phyloP scores from a whole-genome alignment of 306 rosid species.

The Abrus pulchellus region DNA sequence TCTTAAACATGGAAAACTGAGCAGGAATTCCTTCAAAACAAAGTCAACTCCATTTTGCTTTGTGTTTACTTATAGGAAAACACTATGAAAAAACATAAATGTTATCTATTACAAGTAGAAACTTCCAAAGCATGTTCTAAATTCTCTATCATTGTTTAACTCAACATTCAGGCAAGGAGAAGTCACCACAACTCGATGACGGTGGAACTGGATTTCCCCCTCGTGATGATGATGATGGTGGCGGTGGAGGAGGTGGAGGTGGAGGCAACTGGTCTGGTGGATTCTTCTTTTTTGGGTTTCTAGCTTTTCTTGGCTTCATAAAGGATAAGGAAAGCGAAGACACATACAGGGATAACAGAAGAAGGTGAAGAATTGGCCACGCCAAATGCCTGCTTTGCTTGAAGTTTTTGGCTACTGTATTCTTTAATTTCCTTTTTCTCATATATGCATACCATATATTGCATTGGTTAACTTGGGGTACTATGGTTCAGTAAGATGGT shows the following conservation, averaged over 20 bases:
- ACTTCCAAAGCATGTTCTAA: slow-evolving; percentile 28
- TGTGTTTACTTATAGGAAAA: slow-evolving; percentile 4
- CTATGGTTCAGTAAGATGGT: slow-evolving; percentile 51
- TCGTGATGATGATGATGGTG: slow-evolving; percentile 87
- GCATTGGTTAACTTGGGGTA: slow-evolving; percentile 42
- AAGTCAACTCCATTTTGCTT: not conserved
- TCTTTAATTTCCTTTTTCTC: slow-evolving; percentile 40
- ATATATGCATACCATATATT: slow-evolving; percentile 25
- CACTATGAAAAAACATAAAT: not conserved
- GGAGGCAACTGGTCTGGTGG: slow-evolving; percentile 99
- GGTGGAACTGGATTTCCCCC: slow-evolving; percentile 91
- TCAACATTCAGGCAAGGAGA: slow-evolving; percentile 85
- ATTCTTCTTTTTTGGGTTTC: slow-evolving; percentile 96
- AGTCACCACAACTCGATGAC: slow-evolving; percentile 87
- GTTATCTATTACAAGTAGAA: slow-evolving; percentile 18
- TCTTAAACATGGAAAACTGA: not conserved
- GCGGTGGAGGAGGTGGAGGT: slow-evolving; percentile 97
- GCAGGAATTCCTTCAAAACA: slow-evolving; percentile 14
- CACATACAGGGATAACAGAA: slow-evolving; percentile 64
- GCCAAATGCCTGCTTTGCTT: slow-evolving; percentile 21
- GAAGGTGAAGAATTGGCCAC: slow-evolving; percentile 57
- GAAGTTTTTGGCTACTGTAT: slow-evolving; percentile 41
- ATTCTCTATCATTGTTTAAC: not conserved
- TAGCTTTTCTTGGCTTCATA: slow-evolving; percentile 87
- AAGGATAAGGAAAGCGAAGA: slow-evolving; percentile 91